These are phyloP conservation scores for Dipteronia sinensis DNA, from an alignment of 345 rosid species.

Conservation along the genomic window DNA sequence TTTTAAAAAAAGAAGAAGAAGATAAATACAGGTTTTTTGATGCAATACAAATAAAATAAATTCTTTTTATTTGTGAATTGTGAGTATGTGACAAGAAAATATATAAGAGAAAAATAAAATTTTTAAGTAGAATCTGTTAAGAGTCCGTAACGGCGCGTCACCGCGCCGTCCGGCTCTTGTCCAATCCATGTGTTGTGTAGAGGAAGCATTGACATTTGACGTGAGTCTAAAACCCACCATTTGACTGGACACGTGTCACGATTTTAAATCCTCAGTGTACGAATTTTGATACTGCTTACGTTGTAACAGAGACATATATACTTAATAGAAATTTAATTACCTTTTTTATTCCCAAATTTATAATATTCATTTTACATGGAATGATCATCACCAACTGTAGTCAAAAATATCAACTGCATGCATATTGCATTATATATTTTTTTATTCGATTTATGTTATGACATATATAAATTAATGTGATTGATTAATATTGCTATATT, in stretches of 20 bases:
- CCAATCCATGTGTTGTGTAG: conserved; percentile 47
- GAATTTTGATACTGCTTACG: conserved; percentile 24
- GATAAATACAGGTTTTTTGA: neutral
- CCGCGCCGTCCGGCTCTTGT: conserved; percentile 65
- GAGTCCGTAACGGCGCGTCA: conserved; percentile 45
- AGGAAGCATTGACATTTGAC: conserved; percentile 47
- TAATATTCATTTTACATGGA: too few relatives aligned
- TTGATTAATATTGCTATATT: too few relatives aligned
- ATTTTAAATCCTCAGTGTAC: neutral
- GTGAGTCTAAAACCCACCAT: neutral
- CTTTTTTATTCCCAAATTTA: neutral
- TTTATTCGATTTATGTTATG: too few relatives aligned
- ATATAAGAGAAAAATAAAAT: neutral
- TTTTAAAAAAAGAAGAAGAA: too few relatives aligned
- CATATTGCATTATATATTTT: too few relatives aligned
- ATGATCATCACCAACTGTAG: too few relatives aligned
- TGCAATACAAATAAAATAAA: neutral
- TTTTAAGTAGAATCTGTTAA: conserved; percentile 20
- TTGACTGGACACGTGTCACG: conserved; percentile 34
- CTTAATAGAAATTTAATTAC: neutral
- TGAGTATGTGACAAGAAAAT: neutral
- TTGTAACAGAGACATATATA: conserved; percentile 14
- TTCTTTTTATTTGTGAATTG: neutral
- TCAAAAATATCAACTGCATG: too few relatives aligned
- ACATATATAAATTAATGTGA: too few relatives aligned